These are phyloP conservation scores for Mycena rosella DNA, from an alignment of 768 basidiomycete genomes.

Conservation along the genomic window DNA sequence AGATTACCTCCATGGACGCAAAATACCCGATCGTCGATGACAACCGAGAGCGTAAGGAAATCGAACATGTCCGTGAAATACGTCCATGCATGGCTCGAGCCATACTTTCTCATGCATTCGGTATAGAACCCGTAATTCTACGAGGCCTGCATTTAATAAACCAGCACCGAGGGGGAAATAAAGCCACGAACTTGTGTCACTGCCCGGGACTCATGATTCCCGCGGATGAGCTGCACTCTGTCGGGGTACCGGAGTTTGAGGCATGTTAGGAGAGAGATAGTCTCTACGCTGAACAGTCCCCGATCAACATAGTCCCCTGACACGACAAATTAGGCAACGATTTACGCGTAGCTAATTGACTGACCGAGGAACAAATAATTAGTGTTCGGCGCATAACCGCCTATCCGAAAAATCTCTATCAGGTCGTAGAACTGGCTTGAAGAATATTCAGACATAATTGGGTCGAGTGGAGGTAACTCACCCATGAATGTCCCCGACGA, in stretches of 20 bases:
- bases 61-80: slow-evolving; percentile 99
- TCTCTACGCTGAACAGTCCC: slow-evolving; percentile 98
- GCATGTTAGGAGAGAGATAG: slow-evolving; percentile 96
- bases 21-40: slow-evolving; percentile 99
- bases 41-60: slow-evolving; percentile 96
- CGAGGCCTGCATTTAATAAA: slow-evolving; percentile 43
- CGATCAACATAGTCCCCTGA: slow-evolving; percentile 98
- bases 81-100: slow-evolving; percentile 96
- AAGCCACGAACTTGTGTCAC: slow-evolving; percentile 89
- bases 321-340: slow-evolving; percentile 13
- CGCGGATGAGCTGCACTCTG: slow-evolving; percentile 95
- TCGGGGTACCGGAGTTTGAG: slow-evolving; percentile 97
- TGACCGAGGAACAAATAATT: slow-evolving; percentile 98
- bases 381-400: slow-evolving; percentile 94
- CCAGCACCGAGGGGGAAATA: slow-evolving; percentile 38
- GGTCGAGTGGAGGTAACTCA: slow-evolving; percentile 48
- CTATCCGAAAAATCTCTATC: slow-evolving; percentile 99
- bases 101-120: slow-evolving; percentile 98
- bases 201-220: slow-evolving; percentile 97
- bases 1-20: slow-evolving; percentile 95
- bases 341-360: slow-evolving; percentile 43
- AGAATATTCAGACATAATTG: slow-evolving; percentile 52
- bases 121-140: slow-evolving; percentile 99
- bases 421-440: slow-evolving; percentile 98
- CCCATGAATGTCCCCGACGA: slow-evolving; percentile 99